phyloP scores from a whole-genome alignment of 1,139 yeast species.

The Yamadazyma friedrichii region DNA sequence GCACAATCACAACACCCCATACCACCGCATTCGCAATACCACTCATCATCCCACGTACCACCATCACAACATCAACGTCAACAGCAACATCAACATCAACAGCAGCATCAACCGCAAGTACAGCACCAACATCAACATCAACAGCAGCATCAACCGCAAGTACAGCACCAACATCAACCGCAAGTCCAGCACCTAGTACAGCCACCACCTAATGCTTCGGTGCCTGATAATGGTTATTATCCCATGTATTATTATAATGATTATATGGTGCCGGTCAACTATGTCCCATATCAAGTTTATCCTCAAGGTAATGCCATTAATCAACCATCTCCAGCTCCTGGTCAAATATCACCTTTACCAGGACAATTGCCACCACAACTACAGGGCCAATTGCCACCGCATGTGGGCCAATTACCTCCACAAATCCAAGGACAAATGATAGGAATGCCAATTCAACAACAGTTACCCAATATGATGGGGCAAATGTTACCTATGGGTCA shows the following conservation, averaged over 20 bases:
- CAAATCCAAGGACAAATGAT: neutral
- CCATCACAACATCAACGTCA: neutral
- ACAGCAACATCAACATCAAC: neutral
- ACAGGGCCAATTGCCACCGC: neutral
- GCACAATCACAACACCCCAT: too few relatives aligned
- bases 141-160: neutral
- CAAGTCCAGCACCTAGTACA: neutral
- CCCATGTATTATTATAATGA: conserved; percentile 15
- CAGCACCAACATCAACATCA: neutral
- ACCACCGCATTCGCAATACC: neutral
- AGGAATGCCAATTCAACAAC: neutral
- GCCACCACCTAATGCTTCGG: neutral
- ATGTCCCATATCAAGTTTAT: conserved; percentile 12
- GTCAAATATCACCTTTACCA: conserved; percentile 8
- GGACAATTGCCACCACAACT: conserved; percentile 3
- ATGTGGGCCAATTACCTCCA: neutral
- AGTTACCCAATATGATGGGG: neutral
- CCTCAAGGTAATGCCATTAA: conserved; percentile 3
- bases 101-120: neutral
- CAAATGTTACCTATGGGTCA: neutral
- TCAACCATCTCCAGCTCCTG: neutral
- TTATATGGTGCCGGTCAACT: conserved; percentile 15
- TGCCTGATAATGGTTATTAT: conserved; percentile 8
- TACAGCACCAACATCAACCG: neutral
- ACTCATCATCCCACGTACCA: neutral